Conservation (phyloP, 2,329 filamentous ascomycete genomes). For the Chaetomium strumarium region DNA sequence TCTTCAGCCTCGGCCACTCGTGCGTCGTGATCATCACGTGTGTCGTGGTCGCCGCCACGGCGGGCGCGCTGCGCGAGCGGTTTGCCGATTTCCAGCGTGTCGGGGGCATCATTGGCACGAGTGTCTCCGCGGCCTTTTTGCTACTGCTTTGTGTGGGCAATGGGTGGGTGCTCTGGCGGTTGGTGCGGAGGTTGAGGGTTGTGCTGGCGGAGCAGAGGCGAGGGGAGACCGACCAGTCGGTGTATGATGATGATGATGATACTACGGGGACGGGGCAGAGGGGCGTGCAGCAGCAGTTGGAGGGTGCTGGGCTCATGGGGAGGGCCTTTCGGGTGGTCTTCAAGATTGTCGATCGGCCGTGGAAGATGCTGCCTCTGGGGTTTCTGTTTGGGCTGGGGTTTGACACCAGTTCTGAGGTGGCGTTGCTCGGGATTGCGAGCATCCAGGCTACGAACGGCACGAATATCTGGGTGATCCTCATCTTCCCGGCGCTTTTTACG, state of each 20-base stretch:
- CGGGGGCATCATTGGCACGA: conserved; percentile 84
- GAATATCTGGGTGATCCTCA: conserved; percentile 86
- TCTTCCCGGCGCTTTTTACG: conserved; percentile 76
- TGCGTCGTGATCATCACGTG: conserved; percentile 90
- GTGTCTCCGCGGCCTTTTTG: conserved; percentile 76
- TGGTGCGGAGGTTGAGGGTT: conserved; percentile 61
- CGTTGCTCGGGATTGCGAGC: conserved; percentile 81
- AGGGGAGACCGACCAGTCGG: conserved; percentile 23
- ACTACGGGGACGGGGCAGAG: conserved; percentile 23
- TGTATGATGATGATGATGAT: conserved; percentile 25
- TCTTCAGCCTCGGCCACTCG: conserved; percentile 88
- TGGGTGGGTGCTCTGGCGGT: conserved; percentile 73
- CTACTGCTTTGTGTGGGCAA: conserved; percentile 80
- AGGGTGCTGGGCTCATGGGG: conserved; percentile 72
- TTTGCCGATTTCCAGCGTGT: conserved; percentile 76
- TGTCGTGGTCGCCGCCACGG: conserved; percentile 85
- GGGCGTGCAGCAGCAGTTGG: conserved; percentile 56
- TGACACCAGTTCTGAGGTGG: conserved; percentile 91
- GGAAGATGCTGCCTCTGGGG: conserved; percentile 95
- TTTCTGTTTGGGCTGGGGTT: conserved; percentile 89
- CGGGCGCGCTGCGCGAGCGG: conserved; percentile 70
- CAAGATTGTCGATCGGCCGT: conserved; percentile 65
- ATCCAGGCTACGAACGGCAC: conserved; percentile 82
- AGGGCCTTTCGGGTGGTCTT: conserved; percentile 69
- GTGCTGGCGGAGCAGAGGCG: conserved; percentile 45